Conservation (phyloP, 306 rosid species). For the Rubus idaeus region DNA sequence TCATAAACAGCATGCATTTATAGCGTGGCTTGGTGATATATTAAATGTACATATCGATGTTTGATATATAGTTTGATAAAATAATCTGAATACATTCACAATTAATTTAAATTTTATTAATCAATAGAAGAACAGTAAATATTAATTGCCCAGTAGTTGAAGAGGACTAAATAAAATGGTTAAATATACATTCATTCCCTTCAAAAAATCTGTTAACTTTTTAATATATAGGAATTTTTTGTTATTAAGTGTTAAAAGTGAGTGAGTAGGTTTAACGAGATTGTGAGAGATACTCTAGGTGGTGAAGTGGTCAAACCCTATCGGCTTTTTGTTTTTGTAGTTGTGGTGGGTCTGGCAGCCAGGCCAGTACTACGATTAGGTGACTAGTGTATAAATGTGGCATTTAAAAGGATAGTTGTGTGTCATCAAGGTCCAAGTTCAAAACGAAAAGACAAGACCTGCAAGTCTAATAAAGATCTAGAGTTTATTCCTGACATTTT, state of each 20-base stretch:
- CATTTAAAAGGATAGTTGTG: background rate
- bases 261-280: background rate
- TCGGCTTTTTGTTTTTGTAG: background rate
- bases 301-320: background rate
- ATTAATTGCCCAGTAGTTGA: too few relatives aligned
- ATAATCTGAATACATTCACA: too few relatives aligned
- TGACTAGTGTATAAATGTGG: conserved; percentile 11
- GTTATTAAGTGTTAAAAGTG: background rate
- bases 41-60: background rate
- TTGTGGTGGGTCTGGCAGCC: background rate
- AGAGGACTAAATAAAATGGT: too few relatives aligned
- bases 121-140: too few relatives aligned
- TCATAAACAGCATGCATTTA: too few relatives aligned
- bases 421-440: background rate
- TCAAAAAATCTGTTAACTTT: too few relatives aligned
- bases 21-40: too few relatives aligned
- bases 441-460: background rate
- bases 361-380: background rate
- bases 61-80: background rate
- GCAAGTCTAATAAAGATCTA: background rate
- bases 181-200: too few relatives aligned
- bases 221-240: too few relatives aligned
- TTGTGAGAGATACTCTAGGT: background rate
- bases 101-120: too few relatives aligned
- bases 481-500: conserved; percentile 1